phyloP scores from a whole-genome alignment of 768 basidiomycete species.

The Agrocybe chaxingu region DNA sequence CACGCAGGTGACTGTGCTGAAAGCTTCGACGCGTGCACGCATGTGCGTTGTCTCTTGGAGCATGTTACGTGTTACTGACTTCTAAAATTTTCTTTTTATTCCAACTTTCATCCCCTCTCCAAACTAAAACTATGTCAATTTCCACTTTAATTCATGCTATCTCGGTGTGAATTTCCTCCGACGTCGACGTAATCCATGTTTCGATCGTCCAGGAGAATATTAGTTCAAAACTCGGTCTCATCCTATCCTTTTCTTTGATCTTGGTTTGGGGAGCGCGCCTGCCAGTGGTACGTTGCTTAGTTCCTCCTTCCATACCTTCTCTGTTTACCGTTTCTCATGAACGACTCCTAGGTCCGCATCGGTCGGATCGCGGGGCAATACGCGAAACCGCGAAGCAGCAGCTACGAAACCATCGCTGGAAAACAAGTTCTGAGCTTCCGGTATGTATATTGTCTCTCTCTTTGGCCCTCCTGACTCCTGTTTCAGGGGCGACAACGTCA shows the following conservation, averaged over 20 bases:
- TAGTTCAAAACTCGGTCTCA: conserved; percentile 82
- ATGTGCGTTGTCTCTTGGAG: conserved; percentile 44
- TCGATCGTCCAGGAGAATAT: conserved; percentile 68
- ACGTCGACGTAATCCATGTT: neutral
- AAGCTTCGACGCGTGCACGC: conserved; percentile 87
- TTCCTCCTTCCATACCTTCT: neutral
- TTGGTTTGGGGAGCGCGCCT: conserved; percentile 90
- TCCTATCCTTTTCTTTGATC: conserved; percentile 93
- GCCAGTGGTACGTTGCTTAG: conserved; percentile 67
- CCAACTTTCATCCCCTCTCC: conserved; percentile 2
- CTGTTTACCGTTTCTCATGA: neutral
- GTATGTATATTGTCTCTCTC: conserved; percentile 30
- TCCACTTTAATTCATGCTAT: neutral
- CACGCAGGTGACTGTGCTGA: conserved; percentile 99
- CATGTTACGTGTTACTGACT: conserved; percentile 7
- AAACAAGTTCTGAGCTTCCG: conserved; percentile 83
- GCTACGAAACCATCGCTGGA: conserved; percentile 73
- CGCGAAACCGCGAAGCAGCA: conserved; percentile 88
- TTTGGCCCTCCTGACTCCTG: neutral
- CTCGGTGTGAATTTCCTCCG: neutral
- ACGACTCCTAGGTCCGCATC: conserved; percentile 60
- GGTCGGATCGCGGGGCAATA: conserved; percentile 96
- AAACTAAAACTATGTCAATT: neutral
- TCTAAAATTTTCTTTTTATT: neutral
- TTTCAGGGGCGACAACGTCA: conserved; percentile 90